These are phyloP conservation scores for Nicotiana undulata DNA, from an alignment of 257 asterid genomes.

Conservation along the genomic window DNA sequence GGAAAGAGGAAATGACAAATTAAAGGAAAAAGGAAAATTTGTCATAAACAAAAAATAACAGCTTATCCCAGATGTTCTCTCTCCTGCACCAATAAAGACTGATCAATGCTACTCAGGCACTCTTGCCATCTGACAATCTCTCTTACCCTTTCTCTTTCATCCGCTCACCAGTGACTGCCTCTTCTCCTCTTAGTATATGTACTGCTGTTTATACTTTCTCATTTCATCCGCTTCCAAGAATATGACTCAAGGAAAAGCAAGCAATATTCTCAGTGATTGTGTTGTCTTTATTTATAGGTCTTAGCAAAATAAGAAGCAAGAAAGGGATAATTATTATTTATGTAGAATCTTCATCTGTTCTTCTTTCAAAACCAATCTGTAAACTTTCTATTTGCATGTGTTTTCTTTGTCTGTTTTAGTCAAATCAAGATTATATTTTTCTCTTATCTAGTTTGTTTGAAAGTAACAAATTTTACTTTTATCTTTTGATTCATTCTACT, in stretches of 20 bases:
- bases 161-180: background rate
- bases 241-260: background rate
- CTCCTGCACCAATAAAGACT: background rate
- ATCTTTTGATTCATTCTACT: background rate
- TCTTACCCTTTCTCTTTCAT: background rate
- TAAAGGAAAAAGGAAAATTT: background rate
- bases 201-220: background rate
- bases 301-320: background rate
- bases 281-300: background rate
- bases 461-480: background rate
- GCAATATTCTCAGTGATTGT: background rate
- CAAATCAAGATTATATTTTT: background rate
- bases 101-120: background rate
- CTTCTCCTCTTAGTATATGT: background rate
- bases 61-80: background rate
- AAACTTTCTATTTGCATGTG: background rate
- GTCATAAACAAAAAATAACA: background rate
- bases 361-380: background rate
- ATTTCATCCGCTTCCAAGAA: background rate
- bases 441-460: background rate
- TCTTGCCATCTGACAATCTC: background rate
- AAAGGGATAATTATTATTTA: background rate
- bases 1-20: background rate
- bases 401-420: background rate
- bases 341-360: background rate